These are phyloP conservation scores for Hordeum vulgare DNA, from an alignment of 176 grass and related monocot genomes.

Conservation along the genomic window DNA sequence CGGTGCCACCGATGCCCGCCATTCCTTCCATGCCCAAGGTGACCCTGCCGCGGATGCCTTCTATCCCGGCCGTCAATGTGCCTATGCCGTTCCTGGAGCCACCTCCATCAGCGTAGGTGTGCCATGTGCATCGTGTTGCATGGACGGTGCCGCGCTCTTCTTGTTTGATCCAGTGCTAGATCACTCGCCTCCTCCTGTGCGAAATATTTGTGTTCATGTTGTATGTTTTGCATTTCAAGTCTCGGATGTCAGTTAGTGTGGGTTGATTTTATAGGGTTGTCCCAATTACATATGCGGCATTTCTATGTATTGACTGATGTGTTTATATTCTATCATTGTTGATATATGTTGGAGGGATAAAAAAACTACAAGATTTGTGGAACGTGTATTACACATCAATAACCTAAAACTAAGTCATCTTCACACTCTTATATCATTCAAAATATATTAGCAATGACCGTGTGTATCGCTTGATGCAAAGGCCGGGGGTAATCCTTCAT, in stretches of 20 bases:
- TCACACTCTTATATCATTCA: too few species aligned
- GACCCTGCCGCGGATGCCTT: background rate
- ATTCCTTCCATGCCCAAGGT: background rate
- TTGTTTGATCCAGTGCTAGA: background rate
- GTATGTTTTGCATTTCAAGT: background rate
- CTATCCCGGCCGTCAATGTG: background rate
- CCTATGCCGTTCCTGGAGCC: constrained; percentile 8
- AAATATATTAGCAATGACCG: too few species aligned
- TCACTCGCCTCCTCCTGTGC: background rate
- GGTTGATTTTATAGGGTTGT: background rate
- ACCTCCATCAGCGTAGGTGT: constrained; percentile 1
- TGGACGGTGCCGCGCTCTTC: background rate
- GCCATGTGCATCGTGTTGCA: too few species aligned
- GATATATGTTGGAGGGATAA: too few species aligned
- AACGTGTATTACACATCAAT: too few species aligned
- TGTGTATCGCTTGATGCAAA: too few species aligned
- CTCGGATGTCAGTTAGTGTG: background rate
- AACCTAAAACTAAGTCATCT: too few species aligned
- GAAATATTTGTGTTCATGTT: background rate
- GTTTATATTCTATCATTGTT: too few species aligned
- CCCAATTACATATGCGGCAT: background rate
- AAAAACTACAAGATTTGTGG: too few species aligned
- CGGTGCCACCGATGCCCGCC: background rate
- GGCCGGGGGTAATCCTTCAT: too few species aligned
- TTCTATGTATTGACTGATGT: background rate